Evolutionary conservation across 176 grass and related monocot species (phyloP), one percentile per base, ranked within the genome.

Genomic region (Pontederia paniculata): DNA sequence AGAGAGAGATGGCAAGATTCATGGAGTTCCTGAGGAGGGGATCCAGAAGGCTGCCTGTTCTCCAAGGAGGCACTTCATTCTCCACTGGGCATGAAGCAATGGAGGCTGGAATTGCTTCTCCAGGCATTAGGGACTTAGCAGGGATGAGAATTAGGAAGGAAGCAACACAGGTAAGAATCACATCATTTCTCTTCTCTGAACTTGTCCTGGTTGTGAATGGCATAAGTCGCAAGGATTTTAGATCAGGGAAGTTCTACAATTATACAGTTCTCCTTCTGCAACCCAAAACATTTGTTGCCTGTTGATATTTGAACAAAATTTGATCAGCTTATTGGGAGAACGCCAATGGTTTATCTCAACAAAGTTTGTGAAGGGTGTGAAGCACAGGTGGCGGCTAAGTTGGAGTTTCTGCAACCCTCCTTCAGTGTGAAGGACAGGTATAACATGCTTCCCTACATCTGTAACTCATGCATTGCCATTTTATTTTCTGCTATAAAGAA

Each of bases 341-440:
- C 90, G 0, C 90, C 90, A 1, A 44, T 96, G 76, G 85, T 96
- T 3, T 96, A 89, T 78, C 82, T 96, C 47, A 96, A 89, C 85
- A 96, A 86, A 66, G 82, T 96, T 14, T 80, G 67, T 6, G 85
- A 89, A 50, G 85, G 80, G 3, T 96, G 90, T 45, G 85, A 84
- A 21, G 90, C 82, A 65, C 73, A 63, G n/a, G 23, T 96, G 31
- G 90, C 85, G 0, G 85, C 79, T 47, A 96, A 96, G 82, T 76
- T 96, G 45, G 85, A 96, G 63, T 89, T 86, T 71, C 58, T 96
- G 28, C 90, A 96, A 43, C 82, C 90, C 5, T 86, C 90, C 14
- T 96, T 89, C 70, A 96, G 90, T 37, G 85, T 96, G 48, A 96
- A 96, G 48, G 90, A 96, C 74, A 89, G 85, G 89, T 84, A 14